A percentile compares a stretch with the other conserved stretches of the same genome.
Conservation (phyloP, 345 rosid species). For the Aethionema arabicum region DNA sequence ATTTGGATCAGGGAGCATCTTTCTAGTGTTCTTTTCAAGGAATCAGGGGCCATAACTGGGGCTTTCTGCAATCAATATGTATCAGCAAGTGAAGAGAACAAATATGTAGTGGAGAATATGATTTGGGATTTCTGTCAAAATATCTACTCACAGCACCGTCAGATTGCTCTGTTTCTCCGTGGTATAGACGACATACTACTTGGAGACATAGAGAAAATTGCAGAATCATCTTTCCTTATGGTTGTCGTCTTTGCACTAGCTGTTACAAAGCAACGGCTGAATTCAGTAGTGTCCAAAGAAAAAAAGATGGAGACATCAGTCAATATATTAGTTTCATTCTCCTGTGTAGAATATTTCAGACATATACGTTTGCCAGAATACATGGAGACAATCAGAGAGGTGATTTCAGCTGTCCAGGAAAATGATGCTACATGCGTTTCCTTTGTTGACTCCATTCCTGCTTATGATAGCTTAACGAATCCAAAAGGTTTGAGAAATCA, state of each 20-base stretch:
- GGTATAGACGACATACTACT: conserved; percentile 57
- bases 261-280: conserved; percentile 67
- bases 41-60: conserved; percentile 74
- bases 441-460: conserved; percentile 77
- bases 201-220: conserved; percentile 69
- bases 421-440: conserved; percentile 61
- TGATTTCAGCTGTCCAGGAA: conserved; percentile 75
- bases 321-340: conserved; percentile 64
- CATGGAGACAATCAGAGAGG: conserved; percentile 75
- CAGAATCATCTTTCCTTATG: conserved; percentile 93
- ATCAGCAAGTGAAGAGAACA: conserved; percentile 60
- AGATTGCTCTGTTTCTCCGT: conserved; percentile 58
- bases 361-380: conserved; percentile 85
- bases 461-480: conserved; percentile 63
- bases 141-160: conserved; percentile 68
- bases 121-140: conserved; percentile 80
- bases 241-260: conserved; percentile 72
- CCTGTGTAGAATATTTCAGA: conserved; percentile 84
- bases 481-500: conserved; percentile 52
- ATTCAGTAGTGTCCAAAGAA: conserved; percentile 49
- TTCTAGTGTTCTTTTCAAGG: conserved; percentile 59
- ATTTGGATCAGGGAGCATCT: conserved; percentile 54
- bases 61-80: conserved; percentile 78
- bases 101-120: conserved; percentile 55
- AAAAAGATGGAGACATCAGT: conserved; percentile 67